Conservation (phyloP, 805 yeast genomes). For the Nakazawaea ishiwadae region DNA sequence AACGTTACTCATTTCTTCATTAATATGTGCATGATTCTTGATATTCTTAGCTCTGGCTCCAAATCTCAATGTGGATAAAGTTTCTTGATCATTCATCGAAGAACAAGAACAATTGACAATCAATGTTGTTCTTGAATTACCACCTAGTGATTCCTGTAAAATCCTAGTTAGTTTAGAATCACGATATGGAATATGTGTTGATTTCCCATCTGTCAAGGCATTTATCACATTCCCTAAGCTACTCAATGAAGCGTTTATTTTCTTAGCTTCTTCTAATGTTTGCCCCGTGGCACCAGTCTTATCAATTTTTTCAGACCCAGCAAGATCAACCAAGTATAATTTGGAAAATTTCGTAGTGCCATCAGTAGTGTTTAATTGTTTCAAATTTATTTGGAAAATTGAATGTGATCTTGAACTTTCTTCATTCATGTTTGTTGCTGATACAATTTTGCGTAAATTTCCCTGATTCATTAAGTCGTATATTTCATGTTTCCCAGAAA, state of each 20-base stretch:
- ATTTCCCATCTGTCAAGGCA: constrained; percentile 65
- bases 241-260: constrained; percentile 73
- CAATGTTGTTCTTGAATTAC: constrained; percentile 72
- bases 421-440: constrained; percentile 64
- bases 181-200: constrained; percentile 66
- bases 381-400: constrained; percentile 62
- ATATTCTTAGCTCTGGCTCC: constrained; percentile 70
- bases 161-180: constrained; percentile 78
- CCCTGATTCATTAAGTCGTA: constrained; percentile 57
- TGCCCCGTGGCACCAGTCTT: constrained; percentile 76
- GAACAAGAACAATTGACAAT: constrained; percentile 73
- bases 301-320: constrained; percentile 80
- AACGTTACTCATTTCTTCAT: constrained; percentile 43
- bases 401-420: constrained; percentile 80
- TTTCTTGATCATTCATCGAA: constrained; percentile 50
- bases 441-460: constrained; percentile 46
- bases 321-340: constrained; percentile 75
- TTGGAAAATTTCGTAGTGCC: constrained; percentile 61
- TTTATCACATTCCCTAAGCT: constrained; percentile 79
- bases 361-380: constrained; percentile 50
- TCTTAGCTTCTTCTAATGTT: constrained; percentile 76
- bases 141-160: constrained; percentile 75
- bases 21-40: constrained; percentile 60
- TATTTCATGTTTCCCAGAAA: constrained; percentile 54
- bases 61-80: constrained; percentile 67